phyloP scores from a whole-genome alignment of 2,329 filamentous ascomycete genomes.

The Ophiocordyceps sinensis region DNA sequence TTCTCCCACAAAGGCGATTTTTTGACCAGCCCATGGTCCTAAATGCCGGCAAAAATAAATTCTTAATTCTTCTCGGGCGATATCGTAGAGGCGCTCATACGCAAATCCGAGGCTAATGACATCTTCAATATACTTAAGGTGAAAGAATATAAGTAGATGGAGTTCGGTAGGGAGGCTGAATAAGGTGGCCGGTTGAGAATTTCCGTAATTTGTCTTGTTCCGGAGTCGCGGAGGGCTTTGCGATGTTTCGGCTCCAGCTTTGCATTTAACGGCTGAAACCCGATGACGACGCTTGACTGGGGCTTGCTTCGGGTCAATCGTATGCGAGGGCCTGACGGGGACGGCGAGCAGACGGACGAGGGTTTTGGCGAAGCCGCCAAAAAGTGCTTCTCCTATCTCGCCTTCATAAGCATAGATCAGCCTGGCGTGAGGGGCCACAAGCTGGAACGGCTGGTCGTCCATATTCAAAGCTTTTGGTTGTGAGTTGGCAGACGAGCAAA shows the following conservation, averaged over 20 bases:
- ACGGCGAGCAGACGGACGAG: not conserved
- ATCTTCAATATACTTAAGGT: not conserved
- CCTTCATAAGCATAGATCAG: constrained; percentile 3
- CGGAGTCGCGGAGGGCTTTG: not conserved
- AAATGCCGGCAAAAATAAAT: no score
- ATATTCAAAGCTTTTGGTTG: constrained; percentile 11
- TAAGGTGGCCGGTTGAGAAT: not conserved
- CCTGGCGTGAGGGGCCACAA: not conserved
- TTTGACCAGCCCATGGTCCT: no score
- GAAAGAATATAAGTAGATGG: not conserved
- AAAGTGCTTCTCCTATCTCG: not conserved
- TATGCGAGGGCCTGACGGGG: not conserved
- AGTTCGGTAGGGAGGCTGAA: not conserved
- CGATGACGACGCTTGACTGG: not conserved
- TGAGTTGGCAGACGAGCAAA: not conserved
- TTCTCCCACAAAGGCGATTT: no score
- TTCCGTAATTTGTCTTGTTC: not conserved
- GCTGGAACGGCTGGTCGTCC: not conserved
- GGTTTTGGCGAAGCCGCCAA: not conserved
- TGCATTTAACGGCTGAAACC: not conserved
- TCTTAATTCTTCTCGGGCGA: not conserved
- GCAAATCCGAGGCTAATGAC: not conserved
- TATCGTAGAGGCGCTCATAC: not conserved
- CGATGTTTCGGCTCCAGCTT: not conserved
- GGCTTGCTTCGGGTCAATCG: not conserved